Evolutionary conservation across 2,329 filamentous ascomycete genomes (phyloP).

Genomic region (Fusarium buharicum): DNA sequence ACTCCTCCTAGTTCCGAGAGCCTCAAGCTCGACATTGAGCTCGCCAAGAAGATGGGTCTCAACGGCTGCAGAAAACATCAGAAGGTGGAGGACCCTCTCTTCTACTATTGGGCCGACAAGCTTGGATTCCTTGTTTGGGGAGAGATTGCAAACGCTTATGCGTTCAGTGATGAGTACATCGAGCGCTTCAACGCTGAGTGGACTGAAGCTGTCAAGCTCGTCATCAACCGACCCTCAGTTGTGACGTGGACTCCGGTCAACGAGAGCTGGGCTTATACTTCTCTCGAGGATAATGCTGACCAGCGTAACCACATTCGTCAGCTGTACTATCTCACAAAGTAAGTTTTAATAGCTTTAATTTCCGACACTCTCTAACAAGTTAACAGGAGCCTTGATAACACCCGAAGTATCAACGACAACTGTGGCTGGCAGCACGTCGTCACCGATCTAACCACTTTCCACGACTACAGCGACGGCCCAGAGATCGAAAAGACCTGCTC

Average conservation of each 20-base stretch:
- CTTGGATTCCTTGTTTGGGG: constrained; percentile 72
- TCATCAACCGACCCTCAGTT: constrained; percentile 73
- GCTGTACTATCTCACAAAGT: constrained; percentile 73
- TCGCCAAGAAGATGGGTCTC: constrained; percentile 70
- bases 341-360: constrained; percentile 21
- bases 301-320: constrained; percentile 73
- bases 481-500: constrained; percentile 66
- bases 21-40: constrained; percentile 63
- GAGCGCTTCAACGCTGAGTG: constrained; percentile 72
- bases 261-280: constrained; percentile 71
- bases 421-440: constrained; percentile 76
- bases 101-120: constrained; percentile 70
- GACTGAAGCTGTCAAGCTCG: constrained; percentile 69
- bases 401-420: constrained; percentile 74
- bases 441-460: constrained; percentile 73
- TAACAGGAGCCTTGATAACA: constrained; percentile 64
- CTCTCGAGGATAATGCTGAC: constrained; percentile 63
- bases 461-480: constrained; percentile 71
- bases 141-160: constrained; percentile 73
- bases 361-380: constrained; percentile 41
- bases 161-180: constrained; percentile 68
- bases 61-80: constrained; percentile 74
- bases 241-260: constrained; percentile 76
- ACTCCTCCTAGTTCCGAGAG: constrained; percentile 63
- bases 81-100: constrained; percentile 70